phyloP scores from a whole-genome alignment of 768 basidiomycete species.

The Tulasnella sp. region DNA sequence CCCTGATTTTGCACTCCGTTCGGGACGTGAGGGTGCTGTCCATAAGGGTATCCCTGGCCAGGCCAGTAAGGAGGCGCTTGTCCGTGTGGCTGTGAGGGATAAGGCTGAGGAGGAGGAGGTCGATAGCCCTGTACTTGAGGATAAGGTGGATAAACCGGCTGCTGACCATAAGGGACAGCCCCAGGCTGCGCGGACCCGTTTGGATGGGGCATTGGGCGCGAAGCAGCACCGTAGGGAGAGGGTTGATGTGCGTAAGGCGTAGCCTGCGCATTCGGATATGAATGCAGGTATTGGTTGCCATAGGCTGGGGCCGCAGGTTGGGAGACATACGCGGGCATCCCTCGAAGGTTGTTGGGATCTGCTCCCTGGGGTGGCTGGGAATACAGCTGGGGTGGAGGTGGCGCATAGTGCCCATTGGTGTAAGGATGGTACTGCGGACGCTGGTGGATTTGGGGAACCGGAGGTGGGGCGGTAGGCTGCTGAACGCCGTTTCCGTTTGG shows the following conservation, averaged over 20 bases:
- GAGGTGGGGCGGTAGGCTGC: not conserved
- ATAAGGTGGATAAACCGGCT: not conserved
- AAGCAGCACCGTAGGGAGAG: not conserved
- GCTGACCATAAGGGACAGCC: not conserved
- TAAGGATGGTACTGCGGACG: slow-evolving; percentile 1
- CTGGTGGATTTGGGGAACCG: not conserved
- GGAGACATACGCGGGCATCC: not conserved
- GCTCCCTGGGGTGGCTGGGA: not conserved
- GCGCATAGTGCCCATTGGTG: not conserved
- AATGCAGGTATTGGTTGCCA: slow-evolving; percentile 1
- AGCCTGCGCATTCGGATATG: not conserved
- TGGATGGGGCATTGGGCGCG: not conserved
- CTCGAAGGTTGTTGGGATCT: not conserved
- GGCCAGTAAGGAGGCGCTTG: not conserved
- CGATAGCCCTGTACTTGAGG: not conserved
- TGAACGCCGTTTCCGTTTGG: not conserved
- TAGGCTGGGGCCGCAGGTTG: not conserved
- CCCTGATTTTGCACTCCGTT: not conserved
- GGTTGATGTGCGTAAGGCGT: not conserved
- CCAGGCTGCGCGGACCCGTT: not conserved
- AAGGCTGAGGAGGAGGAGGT: not conserved
- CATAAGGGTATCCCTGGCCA: not conserved
- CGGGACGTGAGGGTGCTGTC: not conserved
- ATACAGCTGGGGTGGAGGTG: not conserved
- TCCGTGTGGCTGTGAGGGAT: not conserved